Base-by-base conservation (phyloP, 2,329 filamentous ascomycete species). In the Didymella exigua region DNA sequence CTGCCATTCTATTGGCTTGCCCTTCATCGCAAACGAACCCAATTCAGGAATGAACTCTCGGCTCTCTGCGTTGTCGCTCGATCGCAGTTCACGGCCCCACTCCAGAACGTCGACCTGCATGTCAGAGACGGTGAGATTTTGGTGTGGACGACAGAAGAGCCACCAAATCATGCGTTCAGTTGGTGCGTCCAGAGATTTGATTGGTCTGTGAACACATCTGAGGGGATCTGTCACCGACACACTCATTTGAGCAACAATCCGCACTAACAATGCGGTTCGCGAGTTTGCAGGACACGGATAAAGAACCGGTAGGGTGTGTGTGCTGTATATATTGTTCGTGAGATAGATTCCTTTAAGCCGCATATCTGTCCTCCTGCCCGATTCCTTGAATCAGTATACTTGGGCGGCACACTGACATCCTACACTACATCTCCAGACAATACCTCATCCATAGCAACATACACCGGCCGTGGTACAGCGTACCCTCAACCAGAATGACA, bases 21-120 rank as follows among this genome's bases (percentile, higher is more conserved):
- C 53, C 49, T 67, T 62, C 58, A 61, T 52, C 45, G 61, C 59
- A 64, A 43, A 51, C 49, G 50, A 54, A 58, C 49, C 58, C 58
- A 41, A 34, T 63, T 55, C 49, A 54, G 54, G 53, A 60, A 56
- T 68, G 54, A 30, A 61, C 37, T 48, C 62, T 70, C 60, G 68
- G 62, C 56, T 66, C 58, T 61, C 67, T 73, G 71, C 65, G 71
- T 65, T 74, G 71, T 69, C 68, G 54, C 58, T 66, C 64, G 68
- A 19, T 23, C 37, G 42, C 42, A 70, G 63, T 53, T 50, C 42
- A 33, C 56, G 61, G 56, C 45, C 62, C 62, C 64, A 61, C 56
- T 61, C 58, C 43, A 63, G 52, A 62, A 46, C 54, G 60, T 56
- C 55, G 40, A 57, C 50, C 60, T 48, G 46, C 52, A 55, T 50